Evolutionary conservation across 495 filamentous ascomycete genomes (phyloP), one percentile per base, ranked within the genome.

Genomic region (Staphylotrichum longicolle): DNA sequence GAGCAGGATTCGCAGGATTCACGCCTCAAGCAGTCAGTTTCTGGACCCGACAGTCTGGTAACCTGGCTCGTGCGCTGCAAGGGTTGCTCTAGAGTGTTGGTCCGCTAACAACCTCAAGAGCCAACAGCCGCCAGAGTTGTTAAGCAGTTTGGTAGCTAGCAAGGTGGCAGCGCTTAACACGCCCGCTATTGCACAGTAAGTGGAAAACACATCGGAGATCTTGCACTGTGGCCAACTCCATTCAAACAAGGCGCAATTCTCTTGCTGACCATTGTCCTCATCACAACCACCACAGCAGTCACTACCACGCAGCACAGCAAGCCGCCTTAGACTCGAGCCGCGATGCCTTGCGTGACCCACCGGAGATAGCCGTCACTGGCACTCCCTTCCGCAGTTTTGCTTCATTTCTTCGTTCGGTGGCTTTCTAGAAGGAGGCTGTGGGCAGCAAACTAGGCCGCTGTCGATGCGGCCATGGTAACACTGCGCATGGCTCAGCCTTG

Each of bases 391-490:
- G 55, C 39, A n/a, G 3, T 33, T 54, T 55, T 40, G 27, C 12
- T 6, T 32, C 10, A 27, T 32, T 11, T 39, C 2, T 11, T 42
- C 14, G 15, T 61, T 61, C 56, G 3, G 37, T 15, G 14, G 48
- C 4, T 42, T 52, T 52, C 54, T 33, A 37, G 49, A 57, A 53
- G 48, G 60, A 39, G 60, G 60, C 60, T 52, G 60, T 62, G 54
- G 27, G 44, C 50, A 10, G 20, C 41, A 12, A 20, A 54, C 50
- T 50, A 49, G 57, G 62, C 34, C 52, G 7, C 52, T 37, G 12
- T 11, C 14, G 30, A 55, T 56, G 62, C 62, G 57, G 57, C 62
- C 57, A 53, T 44, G 51, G 62, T 60, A 20, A 64, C 62, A 60
- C 35, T 7, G 44, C 55, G 11, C 30, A 54, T 52, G 57, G 62